Evolutionary conservation across 2,329 filamentous ascomycete species (phyloP).

Genomic region (Chrysoporthe puriensis): DNA sequence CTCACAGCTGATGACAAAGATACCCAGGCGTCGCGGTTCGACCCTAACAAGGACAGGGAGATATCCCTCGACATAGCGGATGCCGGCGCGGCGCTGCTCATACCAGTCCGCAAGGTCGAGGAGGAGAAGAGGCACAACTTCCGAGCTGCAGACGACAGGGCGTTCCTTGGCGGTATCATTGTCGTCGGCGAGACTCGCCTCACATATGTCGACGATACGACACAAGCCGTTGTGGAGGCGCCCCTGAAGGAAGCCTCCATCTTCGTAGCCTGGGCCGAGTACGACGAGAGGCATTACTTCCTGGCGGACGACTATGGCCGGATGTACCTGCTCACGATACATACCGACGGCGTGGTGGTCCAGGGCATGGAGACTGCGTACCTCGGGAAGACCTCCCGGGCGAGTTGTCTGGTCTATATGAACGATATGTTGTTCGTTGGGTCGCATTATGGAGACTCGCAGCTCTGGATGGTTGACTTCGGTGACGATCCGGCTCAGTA

Average conservation of each 20-base stretch:
- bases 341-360: constrained; percentile 68
- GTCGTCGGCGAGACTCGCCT: constrained; percentile 81
- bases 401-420: constrained; percentile 79
- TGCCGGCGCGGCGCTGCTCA: constrained; percentile 61
- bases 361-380: constrained; percentile 71
- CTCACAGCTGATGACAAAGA: constrained; percentile 63
- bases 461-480: constrained; percentile 71
- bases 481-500: constrained; percentile 42
- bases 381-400: constrained; percentile 71
- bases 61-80: constrained; percentile 58
- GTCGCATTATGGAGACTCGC: constrained; percentile 91
- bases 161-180: constrained; percentile 71
- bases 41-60: constrained; percentile 58
- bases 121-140: constrained; percentile 64
- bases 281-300: constrained; percentile 82
- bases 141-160: constrained; percentile 53
- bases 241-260: constrained; percentile 75
- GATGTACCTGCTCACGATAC: constrained; percentile 81
- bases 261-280: constrained; percentile 88
- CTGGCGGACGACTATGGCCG: constrained; percentile 89
- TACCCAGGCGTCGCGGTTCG: constrained; percentile 56
- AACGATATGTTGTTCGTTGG: constrained; percentile 79
- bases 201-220: constrained; percentile 82
- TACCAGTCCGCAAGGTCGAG: constrained; percentile 60
- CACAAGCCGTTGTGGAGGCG: constrained; percentile 66